Evolutionary conservation across 2,329 filamentous ascomycete genomes (phyloP).

Genomic region (Fusarium sacchari): DNA sequence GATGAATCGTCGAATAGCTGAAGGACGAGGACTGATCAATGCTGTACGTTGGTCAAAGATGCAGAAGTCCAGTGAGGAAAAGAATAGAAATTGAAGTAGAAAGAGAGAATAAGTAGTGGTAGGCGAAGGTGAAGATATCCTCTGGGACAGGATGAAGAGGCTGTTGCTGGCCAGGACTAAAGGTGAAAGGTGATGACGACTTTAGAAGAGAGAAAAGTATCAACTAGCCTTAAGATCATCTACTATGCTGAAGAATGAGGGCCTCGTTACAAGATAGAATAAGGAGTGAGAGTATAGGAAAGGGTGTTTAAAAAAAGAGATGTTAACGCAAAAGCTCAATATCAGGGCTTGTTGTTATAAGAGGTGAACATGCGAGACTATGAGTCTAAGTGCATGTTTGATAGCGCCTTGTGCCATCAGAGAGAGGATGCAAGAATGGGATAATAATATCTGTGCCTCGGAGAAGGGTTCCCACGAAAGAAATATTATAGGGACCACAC

Average conservation of each 20-base stretch:
- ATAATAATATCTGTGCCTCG: neutral
- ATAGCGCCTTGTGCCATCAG: slow-evolving; percentile 1
- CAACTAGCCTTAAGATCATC: neutral
- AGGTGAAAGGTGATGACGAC: neutral
- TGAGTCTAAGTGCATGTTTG: neutral
- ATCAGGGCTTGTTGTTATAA: neutral
- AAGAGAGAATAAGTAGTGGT: neutral
- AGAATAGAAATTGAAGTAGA: neutral
- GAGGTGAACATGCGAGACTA: neutral
- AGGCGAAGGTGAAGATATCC: neutral
- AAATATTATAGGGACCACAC: neutral
- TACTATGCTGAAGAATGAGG: neutral
- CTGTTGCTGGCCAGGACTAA: neutral
- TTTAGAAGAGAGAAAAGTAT: neutral
- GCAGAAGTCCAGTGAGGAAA: neutral
- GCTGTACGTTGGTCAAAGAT: neutral
- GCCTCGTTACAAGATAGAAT: too few species aligned
- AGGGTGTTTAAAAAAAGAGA: neutral
- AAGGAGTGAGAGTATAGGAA: neutral
- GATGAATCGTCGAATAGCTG: neutral
- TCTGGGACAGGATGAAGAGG: neutral
- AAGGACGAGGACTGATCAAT: neutral
- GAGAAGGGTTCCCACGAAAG: neutral
- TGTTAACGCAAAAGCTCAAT: neutral
- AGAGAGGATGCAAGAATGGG: neutral